Conservation (phyloP, 495 filamentous ascomycete genomes). For the Astrothelium subdiscretum region DNA sequence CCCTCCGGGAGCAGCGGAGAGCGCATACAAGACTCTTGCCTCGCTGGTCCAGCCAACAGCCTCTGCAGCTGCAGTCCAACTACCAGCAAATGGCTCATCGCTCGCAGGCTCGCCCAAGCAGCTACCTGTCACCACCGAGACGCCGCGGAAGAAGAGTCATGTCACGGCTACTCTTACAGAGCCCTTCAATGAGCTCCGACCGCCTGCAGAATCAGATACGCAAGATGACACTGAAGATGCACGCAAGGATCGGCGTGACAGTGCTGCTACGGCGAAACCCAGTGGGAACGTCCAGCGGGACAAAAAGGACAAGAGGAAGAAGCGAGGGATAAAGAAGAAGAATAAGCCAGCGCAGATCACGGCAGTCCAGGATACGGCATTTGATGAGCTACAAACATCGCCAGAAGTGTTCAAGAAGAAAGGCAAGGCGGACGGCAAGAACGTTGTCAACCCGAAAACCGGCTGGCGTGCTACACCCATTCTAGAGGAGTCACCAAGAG, state of each 20-base stretch:
- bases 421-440: constrained; percentile 30
- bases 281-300: constrained; percentile 10
- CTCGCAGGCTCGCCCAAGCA: constrained; percentile 18
- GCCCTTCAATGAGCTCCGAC: constrained; percentile 16
- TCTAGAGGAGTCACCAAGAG: constrained; percentile 38
- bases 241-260: constrained; percentile 16
- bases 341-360: constrained; percentile 5
- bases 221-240: background rate
- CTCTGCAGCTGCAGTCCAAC: constrained; percentile 15
- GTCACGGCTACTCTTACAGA: constrained; percentile 20
- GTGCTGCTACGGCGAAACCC: constrained; percentile 13
- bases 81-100: constrained; percentile 25
- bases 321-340: constrained; percentile 15
- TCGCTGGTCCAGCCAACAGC: constrained; percentile 24
- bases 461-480: constrained; percentile 82
- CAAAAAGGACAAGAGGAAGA: constrained; percentile 10
- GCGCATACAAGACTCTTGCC: constrained; percentile 21
- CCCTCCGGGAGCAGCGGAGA: background rate
- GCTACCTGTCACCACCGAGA: background rate
- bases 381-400: constrained; percentile 11
- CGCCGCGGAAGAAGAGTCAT: constrained; percentile 3
- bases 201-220: background rate
- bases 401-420: background rate
- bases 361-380: constrained; percentile 11
- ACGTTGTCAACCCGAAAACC: constrained; percentile 28